Conservation (phyloP, 352 stramenopile species). For the Phytophthora pluvialis region DNA sequence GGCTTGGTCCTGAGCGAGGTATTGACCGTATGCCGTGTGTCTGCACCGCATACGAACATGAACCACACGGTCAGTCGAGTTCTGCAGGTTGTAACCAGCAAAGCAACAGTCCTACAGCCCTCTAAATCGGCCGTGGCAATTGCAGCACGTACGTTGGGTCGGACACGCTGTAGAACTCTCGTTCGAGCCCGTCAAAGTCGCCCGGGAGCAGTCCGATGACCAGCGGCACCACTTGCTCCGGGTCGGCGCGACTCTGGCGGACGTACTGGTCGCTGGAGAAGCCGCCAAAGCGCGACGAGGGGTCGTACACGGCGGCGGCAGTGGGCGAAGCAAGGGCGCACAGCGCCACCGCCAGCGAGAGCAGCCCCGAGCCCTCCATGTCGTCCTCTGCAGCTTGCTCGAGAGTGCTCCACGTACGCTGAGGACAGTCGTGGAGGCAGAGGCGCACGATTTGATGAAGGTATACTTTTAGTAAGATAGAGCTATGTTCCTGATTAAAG, state of each 20-base stretch:
- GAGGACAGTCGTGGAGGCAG: slow-evolving; percentile 7
- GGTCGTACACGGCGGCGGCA: background rate
- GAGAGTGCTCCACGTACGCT: slow-evolving; percentile 11
- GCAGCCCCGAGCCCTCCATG: slow-evolving; percentile 30
- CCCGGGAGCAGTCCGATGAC: slow-evolving; percentile 53
- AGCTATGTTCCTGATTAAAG: slow-evolving; percentile 11
- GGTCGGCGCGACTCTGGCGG: slow-evolving; percentile 34
- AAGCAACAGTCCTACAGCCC: too few relatives aligned
- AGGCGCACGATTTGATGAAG: slow-evolving; percentile 16
- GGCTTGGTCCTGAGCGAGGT: slow-evolving; percentile 49
- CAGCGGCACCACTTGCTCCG: slow-evolving; percentile 55
- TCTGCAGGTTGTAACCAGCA: background rate
- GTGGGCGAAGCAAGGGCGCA: slow-evolving; percentile 1
- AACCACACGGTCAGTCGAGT: background rate
- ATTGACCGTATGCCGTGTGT: slow-evolving; percentile 55
- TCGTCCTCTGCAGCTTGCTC: background rate
- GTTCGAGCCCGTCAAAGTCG: slow-evolving; percentile 64
- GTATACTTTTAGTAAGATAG: slow-evolving; percentile 17
- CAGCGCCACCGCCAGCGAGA: slow-evolving; percentile 19
- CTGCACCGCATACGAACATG: slow-evolving; percentile 31
- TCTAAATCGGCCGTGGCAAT: slow-evolving; percentile 1
- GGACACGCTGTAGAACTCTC: slow-evolving; percentile 56
- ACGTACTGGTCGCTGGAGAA: slow-evolving; percentile 49
- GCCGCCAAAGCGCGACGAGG: slow-evolving; percentile 23
- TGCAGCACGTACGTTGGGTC: slow-evolving; percentile 55